These are phyloP conservation scores for Coriolopsis trogii DNA, from an alignment of 1,284 basidiomycete species.

Conservation along the genomic window DNA sequence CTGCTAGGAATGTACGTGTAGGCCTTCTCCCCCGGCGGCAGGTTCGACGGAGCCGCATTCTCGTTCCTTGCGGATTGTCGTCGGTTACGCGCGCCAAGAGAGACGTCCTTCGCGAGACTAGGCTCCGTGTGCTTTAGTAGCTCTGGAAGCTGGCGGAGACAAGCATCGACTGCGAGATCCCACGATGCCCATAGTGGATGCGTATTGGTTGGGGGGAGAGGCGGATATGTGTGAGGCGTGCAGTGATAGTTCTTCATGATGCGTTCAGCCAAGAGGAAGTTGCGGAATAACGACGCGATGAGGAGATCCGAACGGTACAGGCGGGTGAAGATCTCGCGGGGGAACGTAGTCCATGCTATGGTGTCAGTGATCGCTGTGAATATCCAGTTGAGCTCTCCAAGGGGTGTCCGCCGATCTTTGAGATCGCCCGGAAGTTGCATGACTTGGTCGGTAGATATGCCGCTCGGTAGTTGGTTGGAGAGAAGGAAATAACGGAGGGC, in stretches of 20 bases:
- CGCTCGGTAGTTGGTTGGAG: slow-evolving; percentile 82
- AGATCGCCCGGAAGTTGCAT: slow-evolving; percentile 96
- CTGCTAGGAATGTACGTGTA: slow-evolving; percentile 85
- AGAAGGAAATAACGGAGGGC: slow-evolving; percentile 94
- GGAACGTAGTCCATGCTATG: slow-evolving; percentile 98
- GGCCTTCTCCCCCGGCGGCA: slow-evolving; percentile 46
- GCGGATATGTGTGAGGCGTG: slow-evolving; percentile 92
- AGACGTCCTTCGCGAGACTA: slow-evolving; percentile 35
- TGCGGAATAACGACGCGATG: slow-evolving; percentile 95
- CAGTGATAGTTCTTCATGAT: slow-evolving; percentile 99
- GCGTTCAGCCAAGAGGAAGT: slow-evolving; percentile 95
- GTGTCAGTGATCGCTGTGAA: slow-evolving; percentile 99
- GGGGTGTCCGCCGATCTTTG: slow-evolving; percentile 93
- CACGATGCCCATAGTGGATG: slow-evolving; percentile 97
- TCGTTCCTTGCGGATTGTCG: slow-evolving; percentile 28
- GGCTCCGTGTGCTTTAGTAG: slow-evolving; percentile 69
- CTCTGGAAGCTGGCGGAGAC: slow-evolving; percentile 89
- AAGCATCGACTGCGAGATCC: slow-evolving; percentile 98
- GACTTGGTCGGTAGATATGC: slow-evolving; percentile 88
- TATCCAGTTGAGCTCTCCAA: slow-evolving; percentile 99
- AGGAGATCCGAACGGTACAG: slow-evolving; percentile 96
- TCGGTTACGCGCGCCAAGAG: slow-evolving; percentile 34
- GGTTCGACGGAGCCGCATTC: slow-evolving; percentile 26
- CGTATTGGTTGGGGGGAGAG: slow-evolving; percentile 92
- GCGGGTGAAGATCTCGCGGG: slow-evolving; percentile 90